These are phyloP conservation scores for Atractiella rhizophila DNA, from an alignment of 768 basidiomycete species.

Conservation along the genomic window DNA sequence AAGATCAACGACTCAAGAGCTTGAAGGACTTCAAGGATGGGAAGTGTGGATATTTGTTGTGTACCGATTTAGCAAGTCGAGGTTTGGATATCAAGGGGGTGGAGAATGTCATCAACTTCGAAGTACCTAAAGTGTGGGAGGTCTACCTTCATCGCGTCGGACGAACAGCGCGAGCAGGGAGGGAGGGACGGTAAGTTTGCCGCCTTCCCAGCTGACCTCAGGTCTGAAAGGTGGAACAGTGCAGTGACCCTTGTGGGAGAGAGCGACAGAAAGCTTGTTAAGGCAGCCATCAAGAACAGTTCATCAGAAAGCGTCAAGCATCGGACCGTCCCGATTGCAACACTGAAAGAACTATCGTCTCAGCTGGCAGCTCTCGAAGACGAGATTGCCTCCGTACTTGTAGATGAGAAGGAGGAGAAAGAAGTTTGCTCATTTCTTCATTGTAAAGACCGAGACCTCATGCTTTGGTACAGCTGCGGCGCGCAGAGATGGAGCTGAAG, in stretches of 20 bases:
- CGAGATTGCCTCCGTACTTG: constrained; percentile 53
- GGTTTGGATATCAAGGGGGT: constrained; percentile 94
- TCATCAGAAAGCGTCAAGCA: constrained; percentile 55
- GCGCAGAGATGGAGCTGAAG: constrained; percentile 81
- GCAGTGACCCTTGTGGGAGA: constrained; percentile 91
- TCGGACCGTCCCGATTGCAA: constrained; percentile 56
- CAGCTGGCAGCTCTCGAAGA: constrained; percentile 43
- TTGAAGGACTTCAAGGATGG: constrained; percentile 71
- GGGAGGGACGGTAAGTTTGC: constrained; percentile 50
- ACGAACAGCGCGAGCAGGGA: constrained; percentile 32
- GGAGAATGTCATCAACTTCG: constrained; percentile 94
- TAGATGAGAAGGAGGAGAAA: constrained; percentile 90
- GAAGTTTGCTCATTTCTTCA: constrained; percentile 28
- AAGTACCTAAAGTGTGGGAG: constrained; percentile 79
- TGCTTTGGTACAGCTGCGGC: constrained; percentile 34
- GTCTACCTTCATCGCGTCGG: constrained; percentile 83
- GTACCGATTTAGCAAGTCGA: constrained; percentile 82
- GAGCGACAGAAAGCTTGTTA: constrained; percentile 83
- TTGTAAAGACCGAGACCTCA: not conserved
- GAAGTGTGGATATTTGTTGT: constrained; percentile 70
- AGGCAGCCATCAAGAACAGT: constrained; percentile 80
- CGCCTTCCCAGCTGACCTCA: not conserved
- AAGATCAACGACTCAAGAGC: constrained; percentile 82
- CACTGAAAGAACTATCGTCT: constrained; percentile 41
- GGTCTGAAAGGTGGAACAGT: constrained; percentile 23